Evolutionary conservation across 108 stramenopile genomes (phyloP), one percentile per base, ranked within the genome.

Genomic region (Tribonema minus): DNA sequence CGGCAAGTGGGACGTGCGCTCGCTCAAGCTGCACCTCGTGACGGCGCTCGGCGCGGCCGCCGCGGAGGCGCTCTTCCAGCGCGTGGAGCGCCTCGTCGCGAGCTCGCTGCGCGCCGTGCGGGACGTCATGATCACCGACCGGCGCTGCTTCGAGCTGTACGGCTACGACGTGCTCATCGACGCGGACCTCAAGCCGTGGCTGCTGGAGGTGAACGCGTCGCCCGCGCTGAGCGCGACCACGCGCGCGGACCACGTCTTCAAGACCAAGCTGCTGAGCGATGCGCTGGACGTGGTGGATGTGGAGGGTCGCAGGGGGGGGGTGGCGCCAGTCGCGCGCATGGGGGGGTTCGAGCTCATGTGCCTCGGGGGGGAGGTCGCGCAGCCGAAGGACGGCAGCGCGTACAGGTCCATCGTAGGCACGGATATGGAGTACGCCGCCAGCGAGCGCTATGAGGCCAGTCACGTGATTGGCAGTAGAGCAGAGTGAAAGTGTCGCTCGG

Each of bases 141-240:
- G 84, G 58, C 88, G 88, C 60, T 89, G 88, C 87, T 76, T 94
- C 66, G 92, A 92, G 62, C 61, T 94, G 25, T 73, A 92, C 70
- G 93, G 93, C 0, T 80, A 90, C 68, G 93, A 93, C 71, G 84
- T 94, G 25, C 89, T 93, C 80, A 80, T 93, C 37, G 93, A 94
- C 79, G 70, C 76, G 39, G 78, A 77, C 15, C 69, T 93, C 32
- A 91, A 90, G 23, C 92, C 93, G 5, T 89, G 86, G 75, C 86
- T 94, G 28, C 92, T 94, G n/a, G 93, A 94, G 81, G 89, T 88
- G 67, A 89, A 88, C 63, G 89, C 89, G 23, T 85, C 85, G 30
- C 88, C 88, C 3, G 87, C 88, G 32, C 76, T 89, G 26, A 81
- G 72, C 2, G 89, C 89, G 4, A 89, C 86, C 76, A 89, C 88